phyloP scores from a whole-genome alignment of 116 monocot genomes.

The Posidonia oceanica region DNA sequence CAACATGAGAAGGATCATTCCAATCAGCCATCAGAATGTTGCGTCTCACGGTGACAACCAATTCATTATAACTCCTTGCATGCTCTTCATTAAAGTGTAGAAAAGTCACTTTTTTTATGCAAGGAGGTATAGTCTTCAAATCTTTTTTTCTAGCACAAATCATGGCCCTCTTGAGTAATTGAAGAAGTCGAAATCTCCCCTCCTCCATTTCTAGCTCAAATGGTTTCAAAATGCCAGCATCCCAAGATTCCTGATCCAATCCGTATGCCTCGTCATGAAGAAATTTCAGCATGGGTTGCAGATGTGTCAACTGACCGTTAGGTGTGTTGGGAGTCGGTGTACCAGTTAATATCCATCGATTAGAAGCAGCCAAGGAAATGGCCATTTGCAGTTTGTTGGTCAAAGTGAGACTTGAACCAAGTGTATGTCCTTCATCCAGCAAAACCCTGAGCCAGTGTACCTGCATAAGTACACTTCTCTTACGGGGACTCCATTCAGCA shows the following conservation, averaged over 20 bases:
- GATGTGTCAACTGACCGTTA: slow-evolving; percentile 74
- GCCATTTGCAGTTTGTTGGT: slow-evolving; percentile 98
- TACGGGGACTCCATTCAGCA: slow-evolving; percentile 72
- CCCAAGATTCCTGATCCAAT: slow-evolving; percentile 65
- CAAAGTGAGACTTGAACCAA: slow-evolving; percentile 79
- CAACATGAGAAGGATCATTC: slow-evolving; percentile 99
- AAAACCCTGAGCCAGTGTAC: slow-evolving; percentile 90
- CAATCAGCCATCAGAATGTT: slow-evolving; percentile 98
- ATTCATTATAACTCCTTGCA: slow-evolving; percentile 90
- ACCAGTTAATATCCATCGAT: slow-evolving; percentile 95
- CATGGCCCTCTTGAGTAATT: slow-evolving; percentile 70
- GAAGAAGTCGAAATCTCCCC: slow-evolving; percentile 47
- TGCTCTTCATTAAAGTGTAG: slow-evolving; percentile 76
- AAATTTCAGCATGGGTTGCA: slow-evolving; percentile 95
- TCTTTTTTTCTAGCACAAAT: slow-evolving; percentile 89
- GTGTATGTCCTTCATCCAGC: slow-evolving; percentile 95
- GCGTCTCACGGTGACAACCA: slow-evolving; percentile 72
- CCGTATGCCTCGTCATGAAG: slow-evolving; percentile 92
- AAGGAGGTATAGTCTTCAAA: slow-evolving; percentile 75
- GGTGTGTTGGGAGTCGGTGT: slow-evolving; percentile 97
- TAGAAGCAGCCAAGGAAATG: slow-evolving; percentile 61
- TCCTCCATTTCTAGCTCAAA: slow-evolving; percentile 79
- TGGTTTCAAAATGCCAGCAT: slow-evolving; percentile 72
- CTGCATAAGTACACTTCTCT: slow-evolving; percentile 74
- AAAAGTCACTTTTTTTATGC: slow-evolving; percentile 64